Evolutionary conservation across 2,329 filamentous ascomycete genomes (phyloP), one percentile per base, ranked within the genome.

Genomic region (Ascochyta pisi): DNA sequence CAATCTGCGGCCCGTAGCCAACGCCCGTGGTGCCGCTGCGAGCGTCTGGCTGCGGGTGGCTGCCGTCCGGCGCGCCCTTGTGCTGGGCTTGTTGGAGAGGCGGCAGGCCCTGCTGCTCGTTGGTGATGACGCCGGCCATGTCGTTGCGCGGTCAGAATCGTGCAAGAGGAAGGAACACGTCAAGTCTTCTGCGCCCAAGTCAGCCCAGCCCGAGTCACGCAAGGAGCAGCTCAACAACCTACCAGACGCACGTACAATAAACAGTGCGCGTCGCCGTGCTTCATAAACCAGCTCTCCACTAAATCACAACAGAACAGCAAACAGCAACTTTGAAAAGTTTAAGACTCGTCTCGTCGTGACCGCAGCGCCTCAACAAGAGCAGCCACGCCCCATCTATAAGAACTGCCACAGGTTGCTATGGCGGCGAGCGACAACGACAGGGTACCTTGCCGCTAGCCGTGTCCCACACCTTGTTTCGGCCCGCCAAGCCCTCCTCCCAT

Each of bases 1-100:
- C 37, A 26, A 79, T 62, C 64, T 80, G 77, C 6, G 79, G 78
- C 2, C 78, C 79, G 6, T 63, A 57, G 26, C 79, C 79, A 46
- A 80, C 68, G 44, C 79, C 79, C 24, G 65, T 57, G 37, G 55
- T 60, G 38, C 69, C 70, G 49, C 61, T 70, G 22, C 63, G 42
- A 22, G 68, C 64, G 43, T 63, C 57, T 34, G 66, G 67, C 27
- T 55, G 38, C 12, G 50, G 50, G 7, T 49, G 44, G 4, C 35
- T 42, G 24, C 53, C 53, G 24, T 50, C 24, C 31, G 37, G 19
- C 22, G 45, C 52, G 41, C 37, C 52, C 23, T 50, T 55, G 23
- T 41, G 46, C 22, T 50, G 34, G 22, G 48, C 2, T 27, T 45
- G 45, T 16, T 50, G 41, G 29, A 26, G 1, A 12, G 44, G 40